A percentile compares a stretch with the other conserved stretches of the same genome.
Conservation (phyloP, 306 rosid genomes). For the Erythrophleum fordii region DNA sequence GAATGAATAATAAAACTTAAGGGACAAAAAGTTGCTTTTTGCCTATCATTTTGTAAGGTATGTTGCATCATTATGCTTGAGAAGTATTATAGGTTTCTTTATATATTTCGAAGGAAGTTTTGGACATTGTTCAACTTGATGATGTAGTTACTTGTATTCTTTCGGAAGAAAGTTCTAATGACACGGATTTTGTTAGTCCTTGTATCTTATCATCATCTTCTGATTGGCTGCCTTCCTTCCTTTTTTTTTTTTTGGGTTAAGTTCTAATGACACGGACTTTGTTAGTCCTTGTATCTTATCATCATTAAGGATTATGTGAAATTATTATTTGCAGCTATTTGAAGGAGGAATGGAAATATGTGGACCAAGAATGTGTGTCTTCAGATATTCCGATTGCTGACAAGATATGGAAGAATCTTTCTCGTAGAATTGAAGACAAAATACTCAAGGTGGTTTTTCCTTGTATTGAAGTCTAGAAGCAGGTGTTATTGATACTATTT, state of each 20-base stretch:
- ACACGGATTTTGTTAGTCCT: constrained; percentile 9
- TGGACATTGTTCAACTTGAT: constrained; percentile 26
- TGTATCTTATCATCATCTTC: constrained; percentile 1
- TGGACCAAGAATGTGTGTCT: constrained; percentile 46
- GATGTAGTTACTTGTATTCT: constrained; percentile 25
- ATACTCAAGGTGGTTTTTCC: constrained; percentile 51
- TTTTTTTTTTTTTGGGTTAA: neutral
- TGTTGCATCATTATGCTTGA: constrained; percentile 20
- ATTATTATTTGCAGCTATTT: constrained; percentile 65
- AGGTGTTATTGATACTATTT: constrained; percentile 3
- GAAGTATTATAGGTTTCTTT: constrained; percentile 14
- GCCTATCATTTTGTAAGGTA: constrained; percentile 22
- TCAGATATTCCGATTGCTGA: constrained; percentile 71
- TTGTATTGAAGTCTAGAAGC: constrained; percentile 15
- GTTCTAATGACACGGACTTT: neutral
- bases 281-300: constrained; percentile 19
- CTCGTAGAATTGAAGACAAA: constrained; percentile 69
- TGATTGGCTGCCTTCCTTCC: constrained; percentile 18
- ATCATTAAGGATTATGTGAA: constrained; percentile 34
- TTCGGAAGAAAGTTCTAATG: neutral
- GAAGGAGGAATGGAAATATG: constrained; percentile 74
- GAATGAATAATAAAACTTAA: neutral
- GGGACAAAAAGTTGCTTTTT: neutral
- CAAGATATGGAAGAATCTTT: constrained; percentile 71
- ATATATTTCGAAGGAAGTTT: neutral